Evolutionary conservation across 192 early-diverging fungal genomes (phyloP).

Genomic region (Rhizophagus sp.): DNA sequence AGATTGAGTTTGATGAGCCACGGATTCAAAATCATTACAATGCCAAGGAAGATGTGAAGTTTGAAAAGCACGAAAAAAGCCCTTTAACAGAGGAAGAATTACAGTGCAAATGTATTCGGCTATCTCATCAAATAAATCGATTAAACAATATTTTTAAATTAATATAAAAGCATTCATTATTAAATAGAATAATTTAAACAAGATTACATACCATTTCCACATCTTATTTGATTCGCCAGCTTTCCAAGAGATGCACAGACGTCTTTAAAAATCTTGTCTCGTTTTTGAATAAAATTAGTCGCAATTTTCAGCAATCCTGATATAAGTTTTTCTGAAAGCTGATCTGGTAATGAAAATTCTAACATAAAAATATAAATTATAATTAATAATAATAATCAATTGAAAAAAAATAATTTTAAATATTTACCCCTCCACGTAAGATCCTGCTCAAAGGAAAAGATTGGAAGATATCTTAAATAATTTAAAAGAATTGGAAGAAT

Average conservation of each 20-base stretch:
- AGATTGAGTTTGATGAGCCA: slow-evolving; percentile 49
- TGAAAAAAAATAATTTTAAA: background rate
- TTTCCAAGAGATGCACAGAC: slow-evolving; percentile 37
- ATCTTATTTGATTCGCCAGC: slow-evolving; percentile 26
- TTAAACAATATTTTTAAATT: background rate
- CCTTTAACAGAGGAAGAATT: slow-evolving; percentile 61
- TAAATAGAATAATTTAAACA: background rate
- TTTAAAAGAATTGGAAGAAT: slow-evolving; percentile 21
- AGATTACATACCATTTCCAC: slow-evolving; percentile 32
- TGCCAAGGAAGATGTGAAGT: slow-evolving; percentile 45
- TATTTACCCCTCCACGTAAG: slow-evolving; percentile 26
- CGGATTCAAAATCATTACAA: slow-evolving; percentile 46
- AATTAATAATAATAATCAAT: background rate
- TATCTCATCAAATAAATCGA: background rate
- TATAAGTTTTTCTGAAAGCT: slow-evolving; percentile 33
- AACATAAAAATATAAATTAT: background rate
- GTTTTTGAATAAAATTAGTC: slow-evolving; percentile 28
- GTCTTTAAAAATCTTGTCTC: slow-evolving; percentile 38
- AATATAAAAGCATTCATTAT: background rate
- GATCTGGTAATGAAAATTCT: slow-evolving; percentile 40
- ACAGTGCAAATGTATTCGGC: slow-evolving; percentile 53
- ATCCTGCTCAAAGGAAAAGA: slow-evolving; percentile 23
- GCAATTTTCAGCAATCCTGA: slow-evolving; percentile 39
- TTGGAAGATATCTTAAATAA: slow-evolving; percentile 25
- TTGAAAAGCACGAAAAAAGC: slow-evolving; percentile 55